Percentiles rank a stretch among this genome's conserved stretches.
Evolutionary conservation across 2,329 filamentous ascomycete genomes (phyloP).

Genomic region (Metarhizium album): DNA sequence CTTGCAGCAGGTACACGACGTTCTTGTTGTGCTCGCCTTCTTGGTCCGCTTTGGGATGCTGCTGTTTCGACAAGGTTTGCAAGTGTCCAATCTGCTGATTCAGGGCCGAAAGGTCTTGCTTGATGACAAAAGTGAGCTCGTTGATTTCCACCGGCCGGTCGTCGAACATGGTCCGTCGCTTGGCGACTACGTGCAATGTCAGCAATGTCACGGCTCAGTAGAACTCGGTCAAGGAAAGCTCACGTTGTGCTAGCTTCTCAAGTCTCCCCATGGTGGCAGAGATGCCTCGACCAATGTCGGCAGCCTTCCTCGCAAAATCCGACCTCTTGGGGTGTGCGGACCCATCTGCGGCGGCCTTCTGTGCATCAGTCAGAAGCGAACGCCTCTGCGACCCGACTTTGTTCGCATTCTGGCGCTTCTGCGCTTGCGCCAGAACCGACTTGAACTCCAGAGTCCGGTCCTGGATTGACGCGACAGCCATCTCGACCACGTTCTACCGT

Average conservation of each 20-base stretch:
- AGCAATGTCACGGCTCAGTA: conserved; percentile 1
- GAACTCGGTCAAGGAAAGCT: conserved; percentile 17
- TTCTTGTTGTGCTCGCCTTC: conserved; percentile 98
- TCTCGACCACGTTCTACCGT: conserved; percentile 19
- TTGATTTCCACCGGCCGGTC: conserved; percentile 95
- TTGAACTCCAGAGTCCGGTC: conserved; percentile 94
- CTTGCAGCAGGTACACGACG: conserved; percentile 83
- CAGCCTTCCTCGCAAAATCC: conserved; percentile 86
- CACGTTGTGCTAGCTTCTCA: conserved; percentile 79
- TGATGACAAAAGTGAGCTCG: conserved; percentile 94
- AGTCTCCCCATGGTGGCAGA: conserved; percentile 88
- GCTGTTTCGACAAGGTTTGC: conserved; percentile 65
- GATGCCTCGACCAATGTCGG: conserved; percentile 86
- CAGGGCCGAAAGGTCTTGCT: conserved; percentile 76
- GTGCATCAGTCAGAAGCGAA: conserved; percentile 64
- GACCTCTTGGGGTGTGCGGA: conserved; percentile 53
- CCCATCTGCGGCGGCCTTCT: conserved; percentile 53
- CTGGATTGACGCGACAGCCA: conserved; percentile 72
- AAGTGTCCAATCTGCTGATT: conserved; percentile 82
- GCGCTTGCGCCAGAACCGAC: conserved; percentile 77
- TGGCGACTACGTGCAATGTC: conserved; percentile 54
- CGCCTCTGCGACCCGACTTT: conserved; percentile 73
- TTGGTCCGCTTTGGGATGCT: conserved; percentile 64
- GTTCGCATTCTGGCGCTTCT: conserved; percentile 63
- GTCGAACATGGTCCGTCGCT: conserved; percentile 92